These are phyloP conservation scores for Fusarium papillatum DNA, from an alignment of 2,329 filamentous ascomycete species.

Conservation along the genomic window DNA sequence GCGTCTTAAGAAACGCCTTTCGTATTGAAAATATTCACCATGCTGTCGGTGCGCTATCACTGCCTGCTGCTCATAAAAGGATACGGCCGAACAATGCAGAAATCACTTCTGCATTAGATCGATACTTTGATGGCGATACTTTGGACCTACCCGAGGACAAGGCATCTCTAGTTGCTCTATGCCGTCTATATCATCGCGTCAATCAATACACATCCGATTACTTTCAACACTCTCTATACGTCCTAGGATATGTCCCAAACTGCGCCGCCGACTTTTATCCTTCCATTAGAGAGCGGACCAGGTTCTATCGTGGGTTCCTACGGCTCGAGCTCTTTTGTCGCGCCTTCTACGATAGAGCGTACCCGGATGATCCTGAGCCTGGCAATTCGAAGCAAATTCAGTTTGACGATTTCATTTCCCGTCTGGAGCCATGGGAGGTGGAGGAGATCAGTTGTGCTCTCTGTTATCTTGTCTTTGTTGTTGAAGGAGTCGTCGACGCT, in stretches of 20 bases:
- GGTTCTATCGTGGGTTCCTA: background rate
- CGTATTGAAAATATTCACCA: background rate
- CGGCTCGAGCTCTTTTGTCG: background rate
- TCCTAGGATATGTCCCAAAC: background rate
- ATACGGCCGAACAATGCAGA: background rate
- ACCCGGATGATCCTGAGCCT: background rate
- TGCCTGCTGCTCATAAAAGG: background rate
- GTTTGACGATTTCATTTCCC: background rate
- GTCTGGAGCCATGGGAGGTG: background rate
- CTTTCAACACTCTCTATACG: background rate
- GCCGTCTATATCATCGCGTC: background rate
- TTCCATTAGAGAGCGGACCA: background rate
- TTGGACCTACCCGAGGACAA: background rate
- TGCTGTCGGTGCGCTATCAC: background rate
- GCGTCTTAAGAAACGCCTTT: background rate
- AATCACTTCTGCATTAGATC: background rate
- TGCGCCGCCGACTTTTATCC: background rate
- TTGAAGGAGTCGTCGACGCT: background rate
- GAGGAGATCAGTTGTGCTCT: background rate
- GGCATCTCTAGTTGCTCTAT: background rate
- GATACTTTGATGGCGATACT: background rate
- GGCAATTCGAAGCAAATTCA: background rate
- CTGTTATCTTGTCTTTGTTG: background rate
- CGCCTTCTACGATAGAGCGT: background rate
- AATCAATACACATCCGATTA: background rate